Conservation (phyloP, 345 rosid genomes). For the Pistacia integerrima region DNA sequence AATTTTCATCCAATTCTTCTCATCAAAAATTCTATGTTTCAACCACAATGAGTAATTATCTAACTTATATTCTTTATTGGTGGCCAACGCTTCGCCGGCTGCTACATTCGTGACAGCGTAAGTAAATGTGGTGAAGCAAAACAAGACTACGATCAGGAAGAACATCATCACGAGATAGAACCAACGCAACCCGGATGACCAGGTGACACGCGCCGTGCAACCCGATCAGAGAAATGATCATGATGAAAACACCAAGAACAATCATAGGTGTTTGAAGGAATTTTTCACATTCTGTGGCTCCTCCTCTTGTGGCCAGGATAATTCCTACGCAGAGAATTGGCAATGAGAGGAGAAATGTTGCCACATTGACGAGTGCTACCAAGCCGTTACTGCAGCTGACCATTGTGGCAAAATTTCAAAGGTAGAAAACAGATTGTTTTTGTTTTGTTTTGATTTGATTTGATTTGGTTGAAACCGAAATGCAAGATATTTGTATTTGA, state of each 20-base stretch:
- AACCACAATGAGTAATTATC: slow-evolving; percentile 62
- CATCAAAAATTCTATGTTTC: slow-evolving; percentile 47
- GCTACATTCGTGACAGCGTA: slow-evolving; percentile 72
- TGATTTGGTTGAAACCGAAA: too few relatives aligned
- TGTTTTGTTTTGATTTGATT: too few relatives aligned
- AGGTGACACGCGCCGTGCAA: slow-evolving; percentile 73
- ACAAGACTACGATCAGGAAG: slow-evolving; percentile 48
- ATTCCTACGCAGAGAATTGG: neutral
- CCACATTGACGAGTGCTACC: neutral
- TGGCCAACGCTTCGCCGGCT: slow-evolving; percentile 51
- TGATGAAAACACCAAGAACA: slow-evolving; percentile 60
- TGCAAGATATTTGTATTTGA: too few relatives aligned
- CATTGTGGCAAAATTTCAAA: neutral
- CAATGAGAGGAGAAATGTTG: neutral
- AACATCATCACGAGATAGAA: slow-evolving; percentile 70
- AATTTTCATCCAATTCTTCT: slow-evolving; percentile 59
- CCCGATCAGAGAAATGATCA: slow-evolving; percentile 64
- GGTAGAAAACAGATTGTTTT: neutral
- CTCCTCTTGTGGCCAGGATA: neutral
- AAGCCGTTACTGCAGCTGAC: neutral
- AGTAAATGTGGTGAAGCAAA: slow-evolving; percentile 64
- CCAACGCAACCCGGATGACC: slow-evolving; percentile 71
- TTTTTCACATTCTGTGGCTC: slow-evolving; percentile 60
- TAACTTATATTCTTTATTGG: slow-evolving; percentile 61
- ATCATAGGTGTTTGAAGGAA: slow-evolving; percentile 68